These are phyloP conservation scores for Perkinsus olseni DNA, from an alignment of 169 alveolate species.

Conservation along the genomic window DNA sequence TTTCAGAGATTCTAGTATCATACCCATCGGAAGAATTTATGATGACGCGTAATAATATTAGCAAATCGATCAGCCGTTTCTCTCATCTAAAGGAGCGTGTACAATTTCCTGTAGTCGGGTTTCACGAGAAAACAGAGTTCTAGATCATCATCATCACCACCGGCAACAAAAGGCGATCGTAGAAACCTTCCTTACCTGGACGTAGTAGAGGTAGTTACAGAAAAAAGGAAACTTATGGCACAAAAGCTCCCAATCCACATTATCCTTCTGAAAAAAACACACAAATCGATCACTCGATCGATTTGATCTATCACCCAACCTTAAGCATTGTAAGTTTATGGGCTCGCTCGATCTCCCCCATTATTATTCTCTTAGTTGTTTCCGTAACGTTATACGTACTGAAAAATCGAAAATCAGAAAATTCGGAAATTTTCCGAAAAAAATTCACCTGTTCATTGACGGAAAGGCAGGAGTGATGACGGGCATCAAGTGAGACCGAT, in stretches of 20 bases:
- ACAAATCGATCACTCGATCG: background rate
- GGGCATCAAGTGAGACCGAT: constrained; percentile 84
- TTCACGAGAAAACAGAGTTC: constrained; percentile 2
- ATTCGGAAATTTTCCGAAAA: background rate
- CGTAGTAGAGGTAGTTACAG: background rate
- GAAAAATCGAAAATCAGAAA: background rate
- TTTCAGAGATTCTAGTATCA: background rate
- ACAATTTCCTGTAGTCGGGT: too few species aligned
- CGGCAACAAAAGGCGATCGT: constrained; percentile 18
- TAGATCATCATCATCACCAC: constrained; percentile 16
- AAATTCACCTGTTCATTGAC: constrained; percentile 64
- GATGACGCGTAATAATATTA: background rate
- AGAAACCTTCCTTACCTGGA: background rate
- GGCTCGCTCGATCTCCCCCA: constrained; percentile 80
- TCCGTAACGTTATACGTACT: constrained; percentile 80
- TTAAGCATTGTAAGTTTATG: constrained; percentile 28
- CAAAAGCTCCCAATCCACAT: background rate
- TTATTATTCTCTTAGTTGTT: constrained; percentile 81
- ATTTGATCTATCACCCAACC: constrained; percentile 21
- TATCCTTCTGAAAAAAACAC: background rate
- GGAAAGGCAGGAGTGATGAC: constrained; percentile 97
- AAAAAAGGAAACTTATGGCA: background rate
- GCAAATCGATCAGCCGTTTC: background rate
- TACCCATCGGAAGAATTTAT: background rate
- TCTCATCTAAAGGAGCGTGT: background rate